A percentile compares a stretch with the other conserved stretches of the same genome.
These are phyloP conservation scores for Phytophthora pisi DNA, from an alignment of 352 stramenopile genomes.

Conservation along the genomic window DNA sequence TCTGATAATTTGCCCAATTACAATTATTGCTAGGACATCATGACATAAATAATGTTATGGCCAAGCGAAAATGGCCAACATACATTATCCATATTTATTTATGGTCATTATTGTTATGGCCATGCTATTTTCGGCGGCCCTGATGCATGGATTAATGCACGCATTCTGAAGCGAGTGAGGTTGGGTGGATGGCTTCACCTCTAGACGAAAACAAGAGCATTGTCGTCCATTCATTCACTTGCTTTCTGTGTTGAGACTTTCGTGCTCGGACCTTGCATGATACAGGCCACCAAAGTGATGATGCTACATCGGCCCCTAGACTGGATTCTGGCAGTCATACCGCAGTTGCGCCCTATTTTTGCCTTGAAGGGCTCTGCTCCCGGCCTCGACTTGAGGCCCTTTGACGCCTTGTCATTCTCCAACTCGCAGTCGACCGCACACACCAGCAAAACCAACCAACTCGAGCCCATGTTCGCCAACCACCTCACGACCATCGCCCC, in stretches of 20 bases:
- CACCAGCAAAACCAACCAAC: not conserved
- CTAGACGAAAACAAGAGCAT: not conserved
- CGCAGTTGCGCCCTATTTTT: not conserved
- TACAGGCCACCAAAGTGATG: conserved; percentile 5
- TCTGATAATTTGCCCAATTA: too few species aligned
- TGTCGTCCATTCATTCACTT: conserved; percentile 1
- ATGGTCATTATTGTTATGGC: too few species aligned
- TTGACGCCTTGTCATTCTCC: conserved; percentile 22
- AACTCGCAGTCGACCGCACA: conserved; percentile 11
- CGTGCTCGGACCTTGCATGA: not conserved
- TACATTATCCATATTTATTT: too few species aligned
- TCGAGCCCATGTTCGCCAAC: conserved; percentile 34
- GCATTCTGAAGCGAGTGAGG: conserved; percentile 1
- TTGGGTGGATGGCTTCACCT: not conserved
- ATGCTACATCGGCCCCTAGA: not conserved
- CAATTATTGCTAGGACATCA: too few species aligned
- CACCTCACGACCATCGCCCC: conserved; percentile 40
- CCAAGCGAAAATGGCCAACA: too few species aligned
- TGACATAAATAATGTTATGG: too few species aligned
- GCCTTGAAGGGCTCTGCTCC: not conserved
- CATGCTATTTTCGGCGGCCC: too few species aligned
- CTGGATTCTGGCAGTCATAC: conserved; percentile 4
- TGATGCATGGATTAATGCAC: not conserved
- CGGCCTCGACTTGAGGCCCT: not conserved
- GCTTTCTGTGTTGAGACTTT: not conserved